Percentiles rank a stretch among this genome's conserved stretches.
Conservation (phyloP, 2,329 filamentous ascomycete genomes). For the Aciculosporium take region DNA sequence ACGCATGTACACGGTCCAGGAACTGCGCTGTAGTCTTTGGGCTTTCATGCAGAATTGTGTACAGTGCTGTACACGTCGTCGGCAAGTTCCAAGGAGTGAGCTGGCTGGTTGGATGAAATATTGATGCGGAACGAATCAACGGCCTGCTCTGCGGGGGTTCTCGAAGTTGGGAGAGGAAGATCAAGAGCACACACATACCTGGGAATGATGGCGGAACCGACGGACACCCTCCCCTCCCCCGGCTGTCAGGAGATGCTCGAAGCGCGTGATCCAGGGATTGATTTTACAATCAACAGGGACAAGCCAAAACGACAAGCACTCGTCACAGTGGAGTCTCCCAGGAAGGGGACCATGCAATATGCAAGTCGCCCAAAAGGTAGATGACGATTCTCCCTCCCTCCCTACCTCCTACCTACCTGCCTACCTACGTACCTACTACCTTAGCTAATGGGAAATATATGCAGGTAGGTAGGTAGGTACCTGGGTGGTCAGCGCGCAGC, state of each 20-base stretch:
- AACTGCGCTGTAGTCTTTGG: neutral
- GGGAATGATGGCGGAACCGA: neutral
- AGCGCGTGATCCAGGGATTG: neutral
- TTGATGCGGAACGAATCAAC: conserved; percentile 2
- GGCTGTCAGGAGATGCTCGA: neutral
- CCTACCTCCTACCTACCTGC: neutral
- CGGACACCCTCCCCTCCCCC: neutral
- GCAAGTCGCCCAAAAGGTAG: conserved; percentile 3
- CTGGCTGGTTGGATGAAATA: conserved; percentile 2
- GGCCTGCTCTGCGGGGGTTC: neutral
- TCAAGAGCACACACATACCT: neutral
- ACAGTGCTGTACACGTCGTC: neutral
- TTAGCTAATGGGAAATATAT: no score
- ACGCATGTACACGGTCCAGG: neutral
- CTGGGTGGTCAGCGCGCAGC: neutral
- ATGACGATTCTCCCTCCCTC: neutral
- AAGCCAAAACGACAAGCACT: neutral
- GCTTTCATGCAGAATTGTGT: neutral
- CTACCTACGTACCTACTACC: neutral
- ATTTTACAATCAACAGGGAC: neutral
- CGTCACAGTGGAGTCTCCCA: conserved; percentile 2
- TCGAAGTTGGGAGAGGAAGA: neutral
- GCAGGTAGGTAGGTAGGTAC: neutral
- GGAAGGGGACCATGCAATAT: conserved; percentile 1
- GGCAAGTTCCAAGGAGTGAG: neutral